phyloP scores from a whole-genome alignment of 768 basidiomycete genomes.

The Plicaturopsis crispa region DNA sequence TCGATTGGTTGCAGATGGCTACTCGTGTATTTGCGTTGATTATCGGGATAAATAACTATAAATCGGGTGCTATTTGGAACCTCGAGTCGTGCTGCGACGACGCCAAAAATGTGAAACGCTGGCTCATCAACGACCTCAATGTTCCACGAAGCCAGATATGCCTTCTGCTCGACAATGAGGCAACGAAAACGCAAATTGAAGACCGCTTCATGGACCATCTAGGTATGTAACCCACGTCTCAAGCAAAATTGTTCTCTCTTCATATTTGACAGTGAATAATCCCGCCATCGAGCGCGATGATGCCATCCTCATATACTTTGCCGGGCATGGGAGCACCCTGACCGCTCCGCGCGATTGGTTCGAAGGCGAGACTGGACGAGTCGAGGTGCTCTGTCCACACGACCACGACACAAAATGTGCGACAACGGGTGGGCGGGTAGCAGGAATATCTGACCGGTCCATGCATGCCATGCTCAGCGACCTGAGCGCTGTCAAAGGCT shows the following conservation, averaged over 20 bases:
- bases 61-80: constrained; percentile 53
- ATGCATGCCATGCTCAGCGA: constrained; percentile 54
- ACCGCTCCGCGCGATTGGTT: constrained; percentile 57
- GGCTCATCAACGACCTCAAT: constrained; percentile 47
- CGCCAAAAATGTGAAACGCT: constrained; percentile 48
- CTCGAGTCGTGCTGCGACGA: constrained; percentile 61
- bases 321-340: constrained; percentile 62
- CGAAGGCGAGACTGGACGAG: constrained; percentile 26
- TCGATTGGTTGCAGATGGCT: constrained; percentile 23
- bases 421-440: constrained; percentile 34
- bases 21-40: constrained; percentile 56
- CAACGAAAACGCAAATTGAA: constrained; percentile 56
- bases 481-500: constrained; percentile 47
- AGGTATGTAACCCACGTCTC: no score
- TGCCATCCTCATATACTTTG: constrained; percentile 62
- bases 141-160: constrained; percentile 54
- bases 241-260: no score
- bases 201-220: constrained; percentile 54
- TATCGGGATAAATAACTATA: constrained; percentile 64
- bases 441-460: constrained; percentile 65
- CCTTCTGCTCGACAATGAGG: constrained; percentile 47
- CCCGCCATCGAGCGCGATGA: constrained; percentile 50
- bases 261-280: no score
- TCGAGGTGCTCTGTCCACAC: constrained; percentile 59
- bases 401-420: constrained; percentile 46